Evolutionary conservation across 2,329 filamentous ascomycete species (phyloP).

Genomic region (Tolypocladium capitatum): DNA sequence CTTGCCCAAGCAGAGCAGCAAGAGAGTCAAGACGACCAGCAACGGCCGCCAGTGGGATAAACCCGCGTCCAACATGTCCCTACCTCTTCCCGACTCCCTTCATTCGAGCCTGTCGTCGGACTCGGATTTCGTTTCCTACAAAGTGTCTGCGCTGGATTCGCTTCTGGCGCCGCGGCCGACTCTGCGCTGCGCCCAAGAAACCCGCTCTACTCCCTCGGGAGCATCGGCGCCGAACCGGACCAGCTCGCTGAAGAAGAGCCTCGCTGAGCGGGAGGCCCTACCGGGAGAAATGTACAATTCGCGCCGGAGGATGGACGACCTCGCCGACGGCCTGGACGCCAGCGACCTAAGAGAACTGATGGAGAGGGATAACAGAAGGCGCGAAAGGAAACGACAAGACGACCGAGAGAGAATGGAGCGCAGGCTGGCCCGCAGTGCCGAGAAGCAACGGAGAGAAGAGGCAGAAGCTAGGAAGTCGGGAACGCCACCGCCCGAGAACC

Average conservation of each 20-base stretch:
- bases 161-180: conserved; percentile 68
- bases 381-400: conserved; percentile 56
- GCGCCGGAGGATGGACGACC: conserved; percentile 50
- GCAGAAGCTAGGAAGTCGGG: conserved; percentile 38
- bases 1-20: conserved; percentile 49
- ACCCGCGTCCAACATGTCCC: conserved; percentile 58
- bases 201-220: conserved; percentile 39
- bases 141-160: conserved; percentile 66
- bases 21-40: conserved; percentile 44
- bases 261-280: conserved; percentile 38
- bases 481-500: conserved; percentile 38
- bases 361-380: conserved; percentile 74
- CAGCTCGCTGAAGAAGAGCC: conserved; percentile 37
- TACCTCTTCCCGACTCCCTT: conserved; percentile 61
- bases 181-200: conserved; percentile 57
- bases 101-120: conserved; percentile 64
- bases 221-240: conserved; percentile 32
- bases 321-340: conserved; percentile 78
- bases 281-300: conserved; percentile 47
- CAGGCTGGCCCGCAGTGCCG: conserved; percentile 51
- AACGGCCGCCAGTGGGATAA: conserved; percentile 41
- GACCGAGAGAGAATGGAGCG: conserved; percentile 56
- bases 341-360: conserved; percentile 75
- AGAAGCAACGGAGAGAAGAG: conserved; percentile 49
- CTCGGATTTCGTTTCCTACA: conserved; percentile 62